phyloP scores from a whole-genome alignment of 1,284 basidiomycete species.

The Hypsizygus ulmarius region DNA sequence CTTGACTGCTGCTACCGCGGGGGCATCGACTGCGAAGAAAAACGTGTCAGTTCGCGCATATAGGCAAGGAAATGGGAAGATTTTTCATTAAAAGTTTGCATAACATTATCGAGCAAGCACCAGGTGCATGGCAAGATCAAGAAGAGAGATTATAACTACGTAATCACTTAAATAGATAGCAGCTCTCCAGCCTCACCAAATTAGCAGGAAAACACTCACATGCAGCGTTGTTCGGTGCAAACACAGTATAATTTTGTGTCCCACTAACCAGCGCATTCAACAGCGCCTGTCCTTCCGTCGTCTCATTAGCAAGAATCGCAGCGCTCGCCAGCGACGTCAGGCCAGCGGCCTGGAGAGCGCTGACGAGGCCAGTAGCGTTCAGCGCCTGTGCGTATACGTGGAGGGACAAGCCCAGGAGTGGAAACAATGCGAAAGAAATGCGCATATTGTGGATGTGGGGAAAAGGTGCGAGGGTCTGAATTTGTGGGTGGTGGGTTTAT shows the following conservation, averaged over 20 bases:
- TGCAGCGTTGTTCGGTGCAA: conserved; percentile 20
- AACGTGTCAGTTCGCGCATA: neutral
- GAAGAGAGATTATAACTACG: neutral
- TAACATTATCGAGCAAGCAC: too few relatives aligned
- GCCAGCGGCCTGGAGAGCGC: conserved; percentile 12
- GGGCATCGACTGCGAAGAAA: conserved; percentile 13
- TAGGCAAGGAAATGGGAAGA: neutral
- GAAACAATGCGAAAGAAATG: neutral
- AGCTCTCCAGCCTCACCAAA: too few relatives aligned
- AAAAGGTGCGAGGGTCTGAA: neutral
- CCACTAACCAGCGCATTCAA: conserved; percentile 11
- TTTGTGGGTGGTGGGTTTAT: neutral
- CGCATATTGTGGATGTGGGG: conserved; percentile 10
- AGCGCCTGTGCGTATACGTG: conserved; percentile 10
- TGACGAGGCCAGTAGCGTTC: conserved; percentile 13
- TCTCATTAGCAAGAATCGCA: conserved; percentile 5
- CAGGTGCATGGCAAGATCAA: too few relatives aligned
- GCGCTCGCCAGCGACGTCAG: conserved; percentile 17
- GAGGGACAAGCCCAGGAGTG: conserved; percentile 3
- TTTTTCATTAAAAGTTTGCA: too few relatives aligned
- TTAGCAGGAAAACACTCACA: conserved; percentile 11
- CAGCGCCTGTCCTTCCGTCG: conserved; percentile 12
- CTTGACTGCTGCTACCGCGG: conserved; percentile 7
- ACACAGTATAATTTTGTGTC: conserved; percentile 13
- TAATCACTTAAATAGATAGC: too few relatives aligned